phyloP scores from a whole-genome alignment of 129 eudicot genomes.

The Apium graveolens region DNA sequence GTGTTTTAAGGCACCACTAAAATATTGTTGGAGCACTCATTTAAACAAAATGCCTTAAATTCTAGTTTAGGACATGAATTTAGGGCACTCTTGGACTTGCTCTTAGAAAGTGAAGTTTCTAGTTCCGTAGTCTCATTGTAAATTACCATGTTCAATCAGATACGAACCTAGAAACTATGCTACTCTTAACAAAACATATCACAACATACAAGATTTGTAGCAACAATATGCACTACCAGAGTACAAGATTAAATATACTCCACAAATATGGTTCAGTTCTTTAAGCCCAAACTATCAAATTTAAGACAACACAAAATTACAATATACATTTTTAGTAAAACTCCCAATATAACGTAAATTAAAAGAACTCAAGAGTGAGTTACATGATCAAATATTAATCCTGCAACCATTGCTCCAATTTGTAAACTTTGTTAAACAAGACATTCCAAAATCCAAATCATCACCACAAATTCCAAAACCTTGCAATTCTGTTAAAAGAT shows the following conservation, averaged over 20 bases:
- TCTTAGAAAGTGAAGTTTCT: too few relatives aligned
- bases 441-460: background rate
- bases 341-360: background rate
- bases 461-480: background rate
- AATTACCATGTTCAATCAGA: too few relatives aligned
- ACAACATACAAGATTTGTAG: too few relatives aligned
- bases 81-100: too few relatives aligned
- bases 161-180: background rate
- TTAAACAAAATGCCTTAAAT: too few relatives aligned
- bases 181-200: background rate
- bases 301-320: background rate
- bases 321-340: background rate
- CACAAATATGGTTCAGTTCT: background rate
- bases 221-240: background rate
- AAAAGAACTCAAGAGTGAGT: background rate
- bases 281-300: background rate
- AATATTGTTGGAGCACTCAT: too few relatives aligned
- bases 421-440: background rate
- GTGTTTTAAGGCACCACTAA: too few relatives aligned
- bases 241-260: background rate
- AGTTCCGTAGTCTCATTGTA: too few relatives aligned
- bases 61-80: too few relatives aligned
- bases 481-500: background rate
- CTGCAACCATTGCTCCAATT: too few relatives aligned
- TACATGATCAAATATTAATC: background rate